Conservation (phyloP, 768 basidiomycete species). For the Hydnomerulius pinastri region DNA sequence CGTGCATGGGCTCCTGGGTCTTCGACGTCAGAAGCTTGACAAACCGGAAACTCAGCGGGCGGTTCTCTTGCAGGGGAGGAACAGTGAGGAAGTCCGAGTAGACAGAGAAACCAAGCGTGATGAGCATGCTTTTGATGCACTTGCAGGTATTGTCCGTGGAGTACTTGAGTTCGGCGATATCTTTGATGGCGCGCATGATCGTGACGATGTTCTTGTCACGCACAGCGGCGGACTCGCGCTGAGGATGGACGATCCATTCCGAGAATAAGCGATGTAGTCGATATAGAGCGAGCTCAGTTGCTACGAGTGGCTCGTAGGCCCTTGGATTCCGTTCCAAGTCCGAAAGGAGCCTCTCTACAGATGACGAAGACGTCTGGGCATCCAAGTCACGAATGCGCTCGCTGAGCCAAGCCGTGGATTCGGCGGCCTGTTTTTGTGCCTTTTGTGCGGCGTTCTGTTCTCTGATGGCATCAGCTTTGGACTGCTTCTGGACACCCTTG, state of each 20-base stretch:
- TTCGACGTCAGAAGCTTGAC: constrained; percentile 54
- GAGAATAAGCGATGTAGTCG: constrained; percentile 51
- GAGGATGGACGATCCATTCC: constrained; percentile 52
- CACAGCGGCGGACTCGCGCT: constrained; percentile 35
- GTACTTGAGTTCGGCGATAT: constrained; percentile 38
- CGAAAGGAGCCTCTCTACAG: constrained; percentile 36
- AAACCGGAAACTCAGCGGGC: constrained; percentile 50
- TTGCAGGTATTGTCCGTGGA: constrained; percentile 32
- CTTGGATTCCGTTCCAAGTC: constrained; percentile 48
- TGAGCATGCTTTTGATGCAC: constrained; percentile 42
- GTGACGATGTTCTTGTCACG: constrained; percentile 49
- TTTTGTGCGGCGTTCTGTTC: constrained; percentile 49
- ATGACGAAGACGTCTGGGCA: constrained; percentile 13
- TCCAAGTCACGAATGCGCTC: constrained; percentile 43
- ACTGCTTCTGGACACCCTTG: constrained; percentile 30
- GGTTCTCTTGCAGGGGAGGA: constrained; percentile 22
- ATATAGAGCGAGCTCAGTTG: constrained; percentile 53
- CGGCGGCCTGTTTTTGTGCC: constrained; percentile 38
- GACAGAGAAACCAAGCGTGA: constrained; percentile 48
- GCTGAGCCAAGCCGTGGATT: constrained; percentile 53
- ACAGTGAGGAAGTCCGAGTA: constrained; percentile 32
- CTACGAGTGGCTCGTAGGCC: constrained; percentile 43
- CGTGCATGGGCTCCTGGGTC: constrained; percentile 38
- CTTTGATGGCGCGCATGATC: constrained; percentile 51
- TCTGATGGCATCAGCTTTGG: constrained; percentile 43